Percentiles rank a stretch among this genome's conserved stretches.
phyloP scores from a whole-genome alignment of 805 yeast species.

The Teunomyces tritomae region DNA sequence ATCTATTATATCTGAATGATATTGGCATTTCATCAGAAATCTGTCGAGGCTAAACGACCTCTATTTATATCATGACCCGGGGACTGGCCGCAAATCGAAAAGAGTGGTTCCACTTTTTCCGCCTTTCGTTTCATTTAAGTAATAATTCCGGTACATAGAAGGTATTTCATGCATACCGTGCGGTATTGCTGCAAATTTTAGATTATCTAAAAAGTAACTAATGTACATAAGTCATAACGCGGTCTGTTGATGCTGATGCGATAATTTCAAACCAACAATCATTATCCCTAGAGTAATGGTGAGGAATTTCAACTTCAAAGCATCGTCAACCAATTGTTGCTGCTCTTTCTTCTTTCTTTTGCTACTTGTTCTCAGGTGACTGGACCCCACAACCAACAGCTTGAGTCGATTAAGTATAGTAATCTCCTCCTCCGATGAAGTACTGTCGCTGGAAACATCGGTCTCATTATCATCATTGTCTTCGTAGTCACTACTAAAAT shows the following conservation, averaged over 20 bases:
- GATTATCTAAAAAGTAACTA: background rate
- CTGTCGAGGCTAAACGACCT: background rate
- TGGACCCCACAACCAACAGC: constrained; percentile 32
- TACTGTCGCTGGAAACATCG: constrained; percentile 4
- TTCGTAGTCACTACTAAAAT: constrained; percentile 9
- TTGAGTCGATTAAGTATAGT: constrained; percentile 36
- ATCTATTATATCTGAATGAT: background rate
- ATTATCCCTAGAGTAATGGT: constrained; percentile 42
- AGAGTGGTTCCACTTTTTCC: constrained; percentile 12
- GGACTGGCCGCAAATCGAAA: background rate
- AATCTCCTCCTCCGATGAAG: constrained; percentile 19
- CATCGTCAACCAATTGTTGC: constrained; percentile 35
- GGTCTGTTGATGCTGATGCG: constrained; percentile 17
- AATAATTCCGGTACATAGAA: background rate
- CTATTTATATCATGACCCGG: background rate
- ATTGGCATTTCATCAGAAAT: background rate
- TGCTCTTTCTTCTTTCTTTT: constrained; percentile 15
- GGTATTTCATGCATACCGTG: background rate
- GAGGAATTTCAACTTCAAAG: constrained; percentile 40
- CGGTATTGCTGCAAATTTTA: constrained; percentile 1
- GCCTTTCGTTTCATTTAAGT: background rate
- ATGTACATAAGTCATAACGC: background rate
- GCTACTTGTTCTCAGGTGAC: constrained; percentile 3
- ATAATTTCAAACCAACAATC: constrained; percentile 37
- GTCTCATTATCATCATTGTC: constrained; percentile 13